These are phyloP conservation scores for Phytophthora pluvialis DNA, from an alignment of 352 stramenopile species.

Conservation along the genomic window DNA sequence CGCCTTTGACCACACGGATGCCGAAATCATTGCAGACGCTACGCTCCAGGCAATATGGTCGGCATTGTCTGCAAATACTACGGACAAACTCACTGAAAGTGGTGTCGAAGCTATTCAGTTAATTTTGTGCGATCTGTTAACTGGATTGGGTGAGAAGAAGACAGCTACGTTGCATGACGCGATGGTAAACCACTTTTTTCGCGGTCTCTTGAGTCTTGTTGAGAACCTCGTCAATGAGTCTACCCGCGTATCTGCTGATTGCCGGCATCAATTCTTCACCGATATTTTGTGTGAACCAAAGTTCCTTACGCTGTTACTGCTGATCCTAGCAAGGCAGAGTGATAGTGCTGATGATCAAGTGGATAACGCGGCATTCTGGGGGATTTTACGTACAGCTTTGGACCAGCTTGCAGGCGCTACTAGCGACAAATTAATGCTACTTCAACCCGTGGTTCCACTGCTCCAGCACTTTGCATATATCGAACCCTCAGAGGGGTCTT, in stretches of 20 bases:
- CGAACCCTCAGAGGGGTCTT: constrained; percentile 35
- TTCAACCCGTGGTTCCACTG: constrained; percentile 46
- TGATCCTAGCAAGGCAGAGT: constrained; percentile 16
- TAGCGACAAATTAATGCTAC: constrained; percentile 21
- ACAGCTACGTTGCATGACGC: not conserved
- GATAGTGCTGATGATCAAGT: not conserved
- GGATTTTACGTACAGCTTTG: constrained; percentile 33
- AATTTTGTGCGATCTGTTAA: constrained; percentile 34
- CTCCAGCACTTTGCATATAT: constrained; percentile 69
- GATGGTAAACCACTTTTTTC: constrained; percentile 29
- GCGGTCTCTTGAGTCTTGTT: constrained; percentile 28
- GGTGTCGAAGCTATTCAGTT: constrained; percentile 29
- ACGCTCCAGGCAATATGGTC: constrained; percentile 39
- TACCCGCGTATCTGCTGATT: constrained; percentile 5
- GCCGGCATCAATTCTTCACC: constrained; percentile 23
- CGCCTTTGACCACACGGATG: constrained; percentile 30
- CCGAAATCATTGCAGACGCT: constrained; percentile 32
- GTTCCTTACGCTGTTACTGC: constrained; percentile 36
- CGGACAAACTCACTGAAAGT: constrained; percentile 6
- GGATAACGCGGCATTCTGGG: constrained; percentile 35
- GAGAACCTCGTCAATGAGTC: constrained; percentile 9
- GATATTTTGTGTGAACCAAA: constrained; percentile 36
- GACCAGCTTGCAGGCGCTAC: constrained; percentile 22
- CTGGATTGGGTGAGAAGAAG: constrained; percentile 5
- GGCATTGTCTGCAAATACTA: constrained; percentile 4